Evolutionary conservation across 2,329 filamentous ascomycete genomes (phyloP).

Genomic region (Cladorrhinum sp.): DNA sequence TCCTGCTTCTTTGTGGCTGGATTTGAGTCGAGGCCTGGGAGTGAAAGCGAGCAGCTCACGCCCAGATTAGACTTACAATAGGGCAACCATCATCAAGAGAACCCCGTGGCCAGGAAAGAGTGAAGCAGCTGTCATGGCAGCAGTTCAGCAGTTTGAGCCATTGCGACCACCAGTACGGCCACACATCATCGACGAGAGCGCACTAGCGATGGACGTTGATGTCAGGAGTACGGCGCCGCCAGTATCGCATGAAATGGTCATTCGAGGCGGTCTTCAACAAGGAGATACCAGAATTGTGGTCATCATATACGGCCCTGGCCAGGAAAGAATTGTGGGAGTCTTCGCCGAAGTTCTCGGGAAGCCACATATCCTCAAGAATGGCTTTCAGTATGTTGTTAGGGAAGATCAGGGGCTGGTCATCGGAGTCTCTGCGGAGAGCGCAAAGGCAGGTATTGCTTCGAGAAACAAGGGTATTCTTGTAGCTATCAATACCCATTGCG

Average conservation of each 20-base stretch:
- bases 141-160: conserved; percentile 29
- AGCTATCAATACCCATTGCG: conserved; percentile 73
- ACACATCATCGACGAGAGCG: conserved; percentile 26
- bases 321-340: conserved; percentile 70
- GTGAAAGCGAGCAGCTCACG: neutral
- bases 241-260: conserved; percentile 38
- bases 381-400: conserved; percentile 52
- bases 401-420: conserved; percentile 64
- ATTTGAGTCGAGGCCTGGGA: conserved; percentile 8
- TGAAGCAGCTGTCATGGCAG: conserved; percentile 23
- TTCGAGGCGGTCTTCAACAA: conserved; percentile 45
- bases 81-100: neutral
- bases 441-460: conserved; percentile 55
- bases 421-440: conserved; percentile 58
- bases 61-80: neutral
- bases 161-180: conserved; percentile 26
- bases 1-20: conserved; percentile 13
- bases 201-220: conserved; percentile 35
- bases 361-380: conserved; percentile 58
- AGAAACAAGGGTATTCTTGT: conserved; percentile 60
- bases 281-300: conserved; percentile 60
- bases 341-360: conserved; percentile 80
- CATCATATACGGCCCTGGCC: conserved; percentile 67
- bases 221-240: conserved; percentile 26
- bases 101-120: neutral